Evolutionary conservation across 495 filamentous ascomycete genomes (phyloP).

Genomic region (Neurospora sp.): DNA sequence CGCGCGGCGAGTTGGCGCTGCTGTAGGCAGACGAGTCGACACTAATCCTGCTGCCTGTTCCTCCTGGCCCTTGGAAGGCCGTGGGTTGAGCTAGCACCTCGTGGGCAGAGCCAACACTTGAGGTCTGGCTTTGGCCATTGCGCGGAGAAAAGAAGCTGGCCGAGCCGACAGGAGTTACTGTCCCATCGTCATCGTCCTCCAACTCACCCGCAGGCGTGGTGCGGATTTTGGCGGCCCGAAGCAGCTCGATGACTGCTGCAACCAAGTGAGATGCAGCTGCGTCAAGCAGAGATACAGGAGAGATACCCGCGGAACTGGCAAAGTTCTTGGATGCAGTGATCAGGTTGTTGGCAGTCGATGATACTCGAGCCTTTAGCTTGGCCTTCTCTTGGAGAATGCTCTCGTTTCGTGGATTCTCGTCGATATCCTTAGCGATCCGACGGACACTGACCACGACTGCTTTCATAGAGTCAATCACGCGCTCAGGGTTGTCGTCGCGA

Average conservation of each 20-base stretch:
- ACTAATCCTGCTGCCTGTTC: constrained; percentile 26
- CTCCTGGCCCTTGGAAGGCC: constrained; percentile 37
- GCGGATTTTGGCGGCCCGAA: constrained; percentile 74
- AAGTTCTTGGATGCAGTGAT: constrained; percentile 93
- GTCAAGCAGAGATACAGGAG: constrained; percentile 87
- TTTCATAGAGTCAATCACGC: constrained; percentile 72
- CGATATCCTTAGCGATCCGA: constrained; percentile 68
- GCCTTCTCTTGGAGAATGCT: constrained; percentile 39
- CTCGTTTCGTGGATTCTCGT: constrained; percentile 43
- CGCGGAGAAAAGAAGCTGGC: constrained; percentile 43
- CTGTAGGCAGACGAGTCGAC: constrained; percentile 46
- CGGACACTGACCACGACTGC: constrained; percentile 68
- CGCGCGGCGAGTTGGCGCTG: constrained; percentile 42
- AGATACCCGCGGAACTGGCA: constrained; percentile 67
- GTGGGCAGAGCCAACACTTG: constrained; percentile 22
- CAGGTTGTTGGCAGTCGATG: constrained; percentile 87
- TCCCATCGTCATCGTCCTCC: constrained; percentile 63
- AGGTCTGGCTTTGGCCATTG: constrained; percentile 22
- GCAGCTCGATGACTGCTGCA: constrained; percentile 72
- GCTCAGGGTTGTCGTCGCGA: constrained; percentile 57
- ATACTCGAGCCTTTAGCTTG: constrained; percentile 70
- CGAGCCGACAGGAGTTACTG: constrained; percentile 41
- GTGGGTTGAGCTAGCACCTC: constrained; percentile 28
- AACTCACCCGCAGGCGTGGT: constrained; percentile 62
- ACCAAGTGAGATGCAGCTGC: constrained; percentile 91